Base-by-base conservation (phyloP, 805 yeast genomes). In the Nakazawaea ambrosiae region DNA sequence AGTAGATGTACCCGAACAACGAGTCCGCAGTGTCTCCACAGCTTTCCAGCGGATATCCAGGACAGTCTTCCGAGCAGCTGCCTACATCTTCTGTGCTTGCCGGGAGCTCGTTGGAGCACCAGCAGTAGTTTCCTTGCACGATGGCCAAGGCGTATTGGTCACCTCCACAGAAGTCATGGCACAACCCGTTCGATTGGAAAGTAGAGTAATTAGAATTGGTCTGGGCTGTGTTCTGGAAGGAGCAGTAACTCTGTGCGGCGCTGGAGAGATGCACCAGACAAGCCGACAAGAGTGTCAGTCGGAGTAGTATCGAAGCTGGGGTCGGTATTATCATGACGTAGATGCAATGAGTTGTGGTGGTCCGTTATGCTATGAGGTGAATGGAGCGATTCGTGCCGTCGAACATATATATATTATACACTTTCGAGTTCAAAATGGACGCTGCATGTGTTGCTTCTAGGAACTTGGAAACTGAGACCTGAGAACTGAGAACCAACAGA, bases 51-150 rank as follows among this genome's bases (percentile, higher is more conserved):
- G 58, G 56, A 41, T 47, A 69, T 1, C 76, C 75, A 4, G 76
- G 75, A 52, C 78, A 72, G 2, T 50, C 44, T 18, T 18, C 31
- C 19, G 47, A 44, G 51, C 78, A 72, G 20, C 57, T 43, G n/a
- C 50, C 38, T 9, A 60, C 27, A 20, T 49, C 44, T 0, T 60
- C 61, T 0, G 77, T 62, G 14, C 51, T 45, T 1, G 49, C 60
- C 5, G 78, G 77, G 11, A 65, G 50, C 15, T 51, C 40, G 45
- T 70, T 57, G 5, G 75, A 58, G 47, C 79, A 73, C 71, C 73
- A 72, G 45, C 80, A 73, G 30, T 51, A 22, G 10, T 51, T 34
- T 5, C 55, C 56, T 46, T 65, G 73, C n/a, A 72, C 56, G 9
- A 73, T 62, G 12, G 70, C 78, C 34, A 64, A 68, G 4, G 61